Evolutionary conservation across 805 yeast genomes (phyloP), one percentile per base, ranked within the genome.

Genomic region (Candida golubevii): DNA sequence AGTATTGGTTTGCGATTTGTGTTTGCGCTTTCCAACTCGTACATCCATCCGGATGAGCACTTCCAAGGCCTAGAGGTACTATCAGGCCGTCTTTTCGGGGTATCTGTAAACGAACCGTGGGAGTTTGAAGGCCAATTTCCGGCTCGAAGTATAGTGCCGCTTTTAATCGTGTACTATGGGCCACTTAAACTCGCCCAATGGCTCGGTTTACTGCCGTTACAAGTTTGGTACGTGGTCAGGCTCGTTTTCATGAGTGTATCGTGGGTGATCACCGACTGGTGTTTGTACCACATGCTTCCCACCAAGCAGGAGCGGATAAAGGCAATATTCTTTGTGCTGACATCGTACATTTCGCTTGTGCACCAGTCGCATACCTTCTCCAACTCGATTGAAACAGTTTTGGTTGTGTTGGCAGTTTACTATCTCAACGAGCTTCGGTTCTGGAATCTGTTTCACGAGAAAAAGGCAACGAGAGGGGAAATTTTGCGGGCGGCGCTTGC

Each of bases 31-130:
- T 79, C 84, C 44, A 75, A 84, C 28, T 87, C 97, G 0, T 93
- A 95, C 59, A 82, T 93, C 38, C 99, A 95, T 54, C 99, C 99
- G 0, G 99, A 93, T 70, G 99, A 93, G 66, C 97, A 90, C 61
- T 87, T 88, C 61, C 99, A 95, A 61, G 78, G 83, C n/a, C 77
- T 95, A 38, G 95, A 89, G 60, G 83, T 85, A 0, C 57, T 91
- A 23, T 72, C 82, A 10, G 60, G 63, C 55, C 60, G 62, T 56
- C 53, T 76, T 26, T 69, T 80, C 60, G 74, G 69, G 60, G 45
- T 63, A 70, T 26, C 70, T 64, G 60, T 65, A 8, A 67, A 71
- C 11, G 55, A 74, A 0, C 90, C 97, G 0, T 91, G 99, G 99
- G 99, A 91, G 60, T 93, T 87, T 63, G 55, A 65, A 6, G 42